A percentile compares a stretch with the other conserved stretches of the same genome.
Conservation (phyloP, 2,329 filamentous ascomycete genomes). For the Pseudocercospora pini-densiflorae region DNA sequence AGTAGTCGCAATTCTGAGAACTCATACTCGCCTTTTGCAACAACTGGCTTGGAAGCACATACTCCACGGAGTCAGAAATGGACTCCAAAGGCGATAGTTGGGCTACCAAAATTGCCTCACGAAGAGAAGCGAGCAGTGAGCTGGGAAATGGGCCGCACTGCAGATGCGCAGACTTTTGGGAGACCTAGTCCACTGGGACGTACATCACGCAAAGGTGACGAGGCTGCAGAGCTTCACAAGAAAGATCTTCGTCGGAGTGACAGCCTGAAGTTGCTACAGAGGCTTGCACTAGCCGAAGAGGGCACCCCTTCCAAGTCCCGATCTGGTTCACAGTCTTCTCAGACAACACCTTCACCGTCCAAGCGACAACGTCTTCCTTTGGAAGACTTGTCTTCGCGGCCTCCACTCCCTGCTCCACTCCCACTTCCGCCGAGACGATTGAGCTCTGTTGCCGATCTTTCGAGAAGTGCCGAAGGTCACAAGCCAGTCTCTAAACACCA, state of each 20-base stretch:
- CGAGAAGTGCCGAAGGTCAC: not conserved
- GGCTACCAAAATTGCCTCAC: conserved; percentile 18
- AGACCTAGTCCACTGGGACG: conserved; percentile 10
- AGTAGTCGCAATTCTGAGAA: not conserved
- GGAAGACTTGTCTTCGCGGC: conserved; percentile 20
- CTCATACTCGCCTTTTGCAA: conserved; percentile 23
- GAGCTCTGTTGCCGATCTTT: conserved; percentile 16
- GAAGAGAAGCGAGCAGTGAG: conserved; percentile 21
- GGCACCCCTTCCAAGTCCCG: not conserved
- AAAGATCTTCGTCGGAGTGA: conserved; percentile 19
- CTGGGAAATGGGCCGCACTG: conserved; percentile 14
- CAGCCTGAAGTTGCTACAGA: conserved; percentile 19
- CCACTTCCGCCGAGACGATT: conserved; percentile 18
- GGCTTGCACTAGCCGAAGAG: conserved; percentile 20
- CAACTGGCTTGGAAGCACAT: conserved; percentile 10
- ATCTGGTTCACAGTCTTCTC: not conserved
- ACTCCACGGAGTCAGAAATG: conserved; percentile 10
- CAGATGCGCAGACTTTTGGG: conserved; percentile 17
- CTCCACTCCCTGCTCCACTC: conserved; percentile 26
- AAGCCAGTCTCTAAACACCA: conserved; percentile 21
- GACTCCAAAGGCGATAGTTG: conserved; percentile 22
- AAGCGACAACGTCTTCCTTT: conserved; percentile 22
- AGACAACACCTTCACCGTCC: not conserved
- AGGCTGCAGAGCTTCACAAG: not conserved
- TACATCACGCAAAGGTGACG: not conserved